These are phyloP conservation scores for Penicillium sp. DNA, from an alignment of 2,329 filamentous ascomycete genomes.

Conservation along the genomic window DNA sequence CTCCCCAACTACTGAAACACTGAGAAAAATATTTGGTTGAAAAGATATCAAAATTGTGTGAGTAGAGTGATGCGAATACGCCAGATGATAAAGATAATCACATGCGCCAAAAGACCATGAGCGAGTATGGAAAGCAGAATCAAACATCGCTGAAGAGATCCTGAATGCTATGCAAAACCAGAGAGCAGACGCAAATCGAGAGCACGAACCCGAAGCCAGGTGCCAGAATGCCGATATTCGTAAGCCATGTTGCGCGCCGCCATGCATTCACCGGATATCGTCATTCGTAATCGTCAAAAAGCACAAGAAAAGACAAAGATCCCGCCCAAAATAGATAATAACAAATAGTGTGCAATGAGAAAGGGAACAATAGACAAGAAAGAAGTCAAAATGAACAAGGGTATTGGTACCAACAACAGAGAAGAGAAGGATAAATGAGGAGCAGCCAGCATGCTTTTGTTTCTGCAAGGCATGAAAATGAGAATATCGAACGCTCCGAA, in stretches of 20 bases:
- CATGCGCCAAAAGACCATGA: not conserved
- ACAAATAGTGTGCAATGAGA: constrained; percentile 6
- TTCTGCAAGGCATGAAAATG: constrained; percentile 12
- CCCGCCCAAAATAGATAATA: constrained; percentile 10
- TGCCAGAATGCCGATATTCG: constrained; percentile 34
- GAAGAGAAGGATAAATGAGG: constrained; percentile 12
- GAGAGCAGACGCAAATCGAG: constrained; percentile 28
- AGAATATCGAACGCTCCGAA: constrained; percentile 13
- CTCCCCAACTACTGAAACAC: not conserved
- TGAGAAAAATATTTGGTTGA: not conserved
- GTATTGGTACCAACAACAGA: constrained; percentile 26
- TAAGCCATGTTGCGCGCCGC: constrained; percentile 34
- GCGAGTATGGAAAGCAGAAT: constrained; percentile 6
- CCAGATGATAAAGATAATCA: constrained; percentile 15
- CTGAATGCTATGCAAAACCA: constrained; percentile 34
- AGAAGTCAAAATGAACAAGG: constrained; percentile 20
- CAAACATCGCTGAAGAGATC: constrained; percentile 30
- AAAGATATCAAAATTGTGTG: constrained; percentile 9
- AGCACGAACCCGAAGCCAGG: constrained; percentile 33
- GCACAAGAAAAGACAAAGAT: constrained; percentile 5
- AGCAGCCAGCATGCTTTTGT: constrained; percentile 20
- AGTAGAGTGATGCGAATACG: constrained; percentile 24
- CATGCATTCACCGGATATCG: constrained; percentile 36
- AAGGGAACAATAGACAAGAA: constrained; percentile 10
- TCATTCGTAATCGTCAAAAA: constrained; percentile 31